Percentiles rank a stretch among this genome's conserved stretches.
Evolutionary conservation across 371 early-diverging fungal species (phyloP).

Genomic region (Enterocytospora artemiae): DNA sequence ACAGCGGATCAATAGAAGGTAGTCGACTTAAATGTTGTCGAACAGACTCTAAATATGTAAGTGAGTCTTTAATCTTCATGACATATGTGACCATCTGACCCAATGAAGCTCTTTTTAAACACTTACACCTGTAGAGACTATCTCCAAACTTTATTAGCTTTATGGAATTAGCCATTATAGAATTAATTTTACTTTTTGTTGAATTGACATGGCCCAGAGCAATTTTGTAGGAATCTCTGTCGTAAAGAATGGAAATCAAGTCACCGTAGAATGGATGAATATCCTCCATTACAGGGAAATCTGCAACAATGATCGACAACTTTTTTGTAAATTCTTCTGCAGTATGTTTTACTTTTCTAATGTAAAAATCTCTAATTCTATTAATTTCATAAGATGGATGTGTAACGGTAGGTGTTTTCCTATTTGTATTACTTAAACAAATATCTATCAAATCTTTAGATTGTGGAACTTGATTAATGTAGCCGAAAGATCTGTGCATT

Average conservation of each 20-base stretch:
- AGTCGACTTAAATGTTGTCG: conserved; percentile 90
- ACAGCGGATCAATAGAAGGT: conserved; percentile 95
- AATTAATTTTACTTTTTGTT: conserved; percentile 80
- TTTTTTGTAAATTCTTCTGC: conserved; percentile 81
- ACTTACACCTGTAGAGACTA: conserved; percentile 94
- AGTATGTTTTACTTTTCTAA: conserved; percentile 97
- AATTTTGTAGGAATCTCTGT: conserved; percentile 98
- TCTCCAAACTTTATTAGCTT: conserved; percentile 96
- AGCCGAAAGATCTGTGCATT: conserved; percentile 65
- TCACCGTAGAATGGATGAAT: conserved; percentile 99
- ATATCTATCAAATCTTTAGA: conserved; percentile 89
- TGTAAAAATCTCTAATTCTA: conserved; percentile 93
- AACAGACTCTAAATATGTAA: conserved; percentile 95
- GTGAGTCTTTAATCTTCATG: conserved; percentile 90
- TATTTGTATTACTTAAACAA: conserved; percentile 89
- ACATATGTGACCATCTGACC: conserved; percentile 98
- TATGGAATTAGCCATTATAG: conserved; percentile 89
- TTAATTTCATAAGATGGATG: conserved; percentile 84
- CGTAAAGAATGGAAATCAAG: conserved; percentile 98
- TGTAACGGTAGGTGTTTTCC: conserved; percentile 96
- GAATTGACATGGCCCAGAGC: conserved; percentile 96
- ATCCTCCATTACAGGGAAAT: conserved; percentile 97
- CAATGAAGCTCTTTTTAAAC: conserved; percentile 92
- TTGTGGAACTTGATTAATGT: conserved; percentile 85
- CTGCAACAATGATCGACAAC: conserved; percentile 75